These are phyloP conservation scores for Mastigamoeba balamuthi DNA, from an alignment of 78 protist genomes.

Conservation along the genomic window DNA sequence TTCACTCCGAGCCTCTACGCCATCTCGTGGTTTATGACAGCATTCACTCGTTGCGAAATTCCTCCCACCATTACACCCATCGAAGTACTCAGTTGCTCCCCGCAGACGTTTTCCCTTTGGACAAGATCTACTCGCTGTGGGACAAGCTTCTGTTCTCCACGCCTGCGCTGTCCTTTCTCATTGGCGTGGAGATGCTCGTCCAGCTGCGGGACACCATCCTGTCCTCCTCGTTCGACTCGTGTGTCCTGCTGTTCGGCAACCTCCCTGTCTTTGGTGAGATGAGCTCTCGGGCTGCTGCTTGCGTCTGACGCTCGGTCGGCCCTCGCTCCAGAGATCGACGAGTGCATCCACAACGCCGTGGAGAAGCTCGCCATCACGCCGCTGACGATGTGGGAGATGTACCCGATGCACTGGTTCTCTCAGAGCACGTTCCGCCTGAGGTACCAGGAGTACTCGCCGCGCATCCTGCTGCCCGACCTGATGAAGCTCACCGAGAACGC, in stretches of 20 bases:
- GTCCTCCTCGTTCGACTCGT: conserved; percentile 11
- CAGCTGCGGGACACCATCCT: conserved; percentile 32
- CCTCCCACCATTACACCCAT: background rate
- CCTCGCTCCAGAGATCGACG: conserved; percentile 13
- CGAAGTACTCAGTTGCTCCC: too few relatives aligned
- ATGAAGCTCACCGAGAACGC: background rate
- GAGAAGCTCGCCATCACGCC: conserved; percentile 24
- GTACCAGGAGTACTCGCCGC: conserved; percentile 20
- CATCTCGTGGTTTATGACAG: conserved; percentile 69
- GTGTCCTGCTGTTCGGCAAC: conserved; percentile 37
- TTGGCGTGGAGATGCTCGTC: conserved; percentile 45
- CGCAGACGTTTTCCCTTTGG: conserved; percentile 45
- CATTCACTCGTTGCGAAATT: conserved; percentile 27
- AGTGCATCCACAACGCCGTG: conserved; percentile 26
- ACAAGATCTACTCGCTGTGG: conserved; percentile 54
- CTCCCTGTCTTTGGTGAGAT: too few relatives aligned
- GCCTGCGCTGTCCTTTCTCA: conserved; percentile 25
- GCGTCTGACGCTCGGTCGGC: too few relatives aligned
- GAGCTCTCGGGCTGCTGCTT: too few relatives aligned
- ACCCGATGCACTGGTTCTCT: conserved; percentile 42
- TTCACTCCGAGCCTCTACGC: conserved; percentile 62
- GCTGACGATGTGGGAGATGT: conserved; percentile 14
- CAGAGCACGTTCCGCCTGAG: conserved; percentile 6
- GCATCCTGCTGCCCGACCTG: conserved; percentile 27
- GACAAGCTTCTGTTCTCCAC: conserved; percentile 57